phyloP scores from a whole-genome alignment of 805 yeast genomes.

The Ogataea ramenticola region DNA sequence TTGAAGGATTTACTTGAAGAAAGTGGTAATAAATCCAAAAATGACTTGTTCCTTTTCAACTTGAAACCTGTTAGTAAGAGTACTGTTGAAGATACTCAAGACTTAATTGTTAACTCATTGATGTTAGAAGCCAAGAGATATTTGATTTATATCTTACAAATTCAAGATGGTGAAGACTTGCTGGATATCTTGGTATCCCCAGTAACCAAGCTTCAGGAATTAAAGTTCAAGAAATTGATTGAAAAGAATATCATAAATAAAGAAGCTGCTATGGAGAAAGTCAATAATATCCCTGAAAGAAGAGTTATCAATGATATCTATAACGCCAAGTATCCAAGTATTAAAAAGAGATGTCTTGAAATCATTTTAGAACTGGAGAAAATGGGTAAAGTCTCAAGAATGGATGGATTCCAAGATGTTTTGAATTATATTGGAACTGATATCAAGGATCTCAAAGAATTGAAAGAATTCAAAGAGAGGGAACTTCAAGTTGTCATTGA shows the following conservation, averaged over 20 bases:
- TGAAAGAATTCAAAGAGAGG: conserved; percentile 32
- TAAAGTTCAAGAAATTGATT: conserved; percentile 48
- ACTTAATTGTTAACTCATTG: conserved; percentile 48
- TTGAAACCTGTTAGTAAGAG: conserved; percentile 18
- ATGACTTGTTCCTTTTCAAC: background rate
- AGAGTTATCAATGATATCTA: conserved; percentile 32
- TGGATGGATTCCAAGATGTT: conserved; percentile 68
- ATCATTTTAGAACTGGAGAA: conserved; percentile 69
- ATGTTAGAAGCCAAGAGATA: conserved; percentile 77
- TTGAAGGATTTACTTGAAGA: conserved; percentile 5
- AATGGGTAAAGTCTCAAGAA: conserved; percentile 55
- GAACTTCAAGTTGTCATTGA: conserved; percentile 35
- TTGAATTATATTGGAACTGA: conserved; percentile 81
- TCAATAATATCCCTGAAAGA: conserved; percentile 25
- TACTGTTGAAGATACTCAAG: conserved; percentile 32
- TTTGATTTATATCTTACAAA: conserved; percentile 72
- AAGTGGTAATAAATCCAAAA: no score
- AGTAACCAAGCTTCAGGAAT: conserved; percentile 64
- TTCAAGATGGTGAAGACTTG: conserved; percentile 72
- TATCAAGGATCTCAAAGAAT: conserved; percentile 43
- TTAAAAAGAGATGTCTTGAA: conserved; percentile 71
- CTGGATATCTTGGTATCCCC: conserved; percentile 45
- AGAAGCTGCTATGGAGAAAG: conserved; percentile 5
- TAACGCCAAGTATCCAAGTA: conserved; percentile 51
- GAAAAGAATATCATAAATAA: conserved; percentile 34